Percentiles rank a stretch among this genome's conserved stretches.
Evolutionary conservation across 805 yeast genomes (phyloP).

Genomic region (Zygotorulaspora sp.): DNA sequence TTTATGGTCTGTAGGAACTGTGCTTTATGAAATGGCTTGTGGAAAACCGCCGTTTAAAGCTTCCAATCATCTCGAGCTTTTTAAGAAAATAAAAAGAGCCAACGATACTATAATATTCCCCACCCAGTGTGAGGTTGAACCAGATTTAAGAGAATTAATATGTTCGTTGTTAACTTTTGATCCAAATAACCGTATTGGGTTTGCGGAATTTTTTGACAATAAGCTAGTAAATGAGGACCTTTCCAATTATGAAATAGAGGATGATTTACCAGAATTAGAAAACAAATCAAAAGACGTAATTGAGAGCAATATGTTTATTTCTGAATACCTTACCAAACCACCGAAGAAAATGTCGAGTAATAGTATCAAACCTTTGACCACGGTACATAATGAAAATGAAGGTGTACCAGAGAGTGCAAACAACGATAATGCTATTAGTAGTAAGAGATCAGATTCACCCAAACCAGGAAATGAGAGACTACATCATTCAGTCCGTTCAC

Average conservation of each 20-base stretch:
- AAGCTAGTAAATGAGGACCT: slow-evolving; percentile 57
- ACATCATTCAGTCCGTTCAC: slow-evolving; percentile 4
- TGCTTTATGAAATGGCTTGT: slow-evolving; percentile 87
- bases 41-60: slow-evolving; percentile 98
- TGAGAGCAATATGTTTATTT: slow-evolving; percentile 69
- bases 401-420: neutral
- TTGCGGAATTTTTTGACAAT: slow-evolving; percentile 79
- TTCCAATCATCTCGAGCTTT: slow-evolving; percentile 82
- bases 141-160: slow-evolving; percentile 66
- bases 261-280: slow-evolving; percentile 49
- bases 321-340: slow-evolving; percentile 60
- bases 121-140: slow-evolving; percentile 53
- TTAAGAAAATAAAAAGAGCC: slow-evolving; percentile 77
- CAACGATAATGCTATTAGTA: neutral
- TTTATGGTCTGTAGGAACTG: slow-evolving; percentile 97
- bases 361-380: slow-evolving; percentile 14
- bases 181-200: slow-evolving; percentile 84
- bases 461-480: neutral
- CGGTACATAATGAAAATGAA: slow-evolving; percentile 8
- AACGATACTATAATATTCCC: slow-evolving; percentile 80
- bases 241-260: slow-evolving; percentile 32
- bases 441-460: slow-evolving; percentile 4
- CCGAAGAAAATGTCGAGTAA: slow-evolving; percentile 13
- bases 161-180: slow-evolving; percentile 72
- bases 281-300: slow-evolving; percentile 61